A percentile compares a stretch with the other conserved stretches of the same genome.
Evolutionary conservation across 257 asterid species (phyloP).

Genomic region (Cordia subcordata): DNA sequence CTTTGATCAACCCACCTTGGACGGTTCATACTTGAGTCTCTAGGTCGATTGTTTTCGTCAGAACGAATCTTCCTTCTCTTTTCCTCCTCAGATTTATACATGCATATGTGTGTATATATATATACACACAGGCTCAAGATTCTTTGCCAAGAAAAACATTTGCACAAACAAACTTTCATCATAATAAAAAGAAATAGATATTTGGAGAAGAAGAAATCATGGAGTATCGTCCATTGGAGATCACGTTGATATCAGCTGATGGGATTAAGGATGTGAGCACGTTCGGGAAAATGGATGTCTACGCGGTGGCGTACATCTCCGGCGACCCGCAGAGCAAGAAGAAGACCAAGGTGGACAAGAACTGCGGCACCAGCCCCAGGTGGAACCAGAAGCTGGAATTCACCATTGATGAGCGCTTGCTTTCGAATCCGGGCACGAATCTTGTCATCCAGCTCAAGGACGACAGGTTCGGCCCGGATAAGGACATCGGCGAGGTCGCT

Average conservation of each 20-base stretch:
- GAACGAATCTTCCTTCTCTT: neutral
- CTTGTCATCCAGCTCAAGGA: slow-evolving; percentile 49
- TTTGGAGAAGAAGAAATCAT: slow-evolving; percentile 7
- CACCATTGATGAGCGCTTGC: slow-evolving; percentile 51
- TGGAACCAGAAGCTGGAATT: slow-evolving; percentile 32
- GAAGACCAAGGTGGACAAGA: slow-evolving; percentile 27
- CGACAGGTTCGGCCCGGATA: slow-evolving; percentile 38
- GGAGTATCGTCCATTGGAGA: slow-evolving; percentile 29
- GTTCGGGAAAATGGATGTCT: slow-evolving; percentile 29
- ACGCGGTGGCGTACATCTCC: slow-evolving; percentile 17
- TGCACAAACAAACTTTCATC: too few species aligned
- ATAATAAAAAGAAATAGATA: too few species aligned
- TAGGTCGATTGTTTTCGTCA: too few species aligned
- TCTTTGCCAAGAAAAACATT: neutral
- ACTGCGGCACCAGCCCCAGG: slow-evolving; percentile 31
- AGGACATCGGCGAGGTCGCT: slow-evolving; percentile 52
- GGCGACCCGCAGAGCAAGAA: slow-evolving; percentile 15
- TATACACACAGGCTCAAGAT: neutral
- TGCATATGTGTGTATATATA: neutral
- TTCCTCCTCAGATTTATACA: too few species aligned
- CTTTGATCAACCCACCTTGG: too few species aligned
- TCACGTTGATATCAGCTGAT: slow-evolving; percentile 31
- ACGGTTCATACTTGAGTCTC: too few species aligned
- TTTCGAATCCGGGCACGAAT: slow-evolving; percentile 42
- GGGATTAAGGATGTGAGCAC: slow-evolving; percentile 32